Base-by-base conservation (phyloP, 1,284 basidiomycete genomes). In the Taiwanofungus camphoratus region DNA sequence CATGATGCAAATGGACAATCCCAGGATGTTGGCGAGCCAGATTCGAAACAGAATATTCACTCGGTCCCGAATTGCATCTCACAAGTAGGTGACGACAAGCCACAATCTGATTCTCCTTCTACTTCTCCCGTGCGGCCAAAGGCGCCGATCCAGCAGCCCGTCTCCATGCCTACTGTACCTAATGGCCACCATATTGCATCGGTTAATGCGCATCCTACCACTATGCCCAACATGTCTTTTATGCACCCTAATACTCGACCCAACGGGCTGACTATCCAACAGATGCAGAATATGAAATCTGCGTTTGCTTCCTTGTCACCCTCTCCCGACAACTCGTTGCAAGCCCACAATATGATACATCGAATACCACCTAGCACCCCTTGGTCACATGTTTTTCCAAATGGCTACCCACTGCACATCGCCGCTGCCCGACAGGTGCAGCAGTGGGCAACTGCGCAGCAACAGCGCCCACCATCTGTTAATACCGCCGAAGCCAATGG, bases 241-340 rank as follows among this genome's bases (percentile, higher is more conserved):
- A 50, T 65, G 43, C 65, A 58, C 36, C 50, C 60, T 2, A 51
- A 52, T 24, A 52, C 58, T 33, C 65, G 59, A 22, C 55, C 59
- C 2, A 64, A 65, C 48, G 60, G 60, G 26, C 51, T 80, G 33
- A 74, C 63, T 20, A 41, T 62, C 12, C 79, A 81, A 47, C 77
- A 80, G 52, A 64, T 80, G 59, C 73, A 79, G 55, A 69, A 63
- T 39, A 52, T 79, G 33, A 79, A 79, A 59, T 60, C 70, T 4
- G 70, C 68, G 1, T 71, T 77, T 44, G 69, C 67, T 0, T 66
- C 58, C 31, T 54, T 67, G 15, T 56, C 66, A 36, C 42, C 55
- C 8, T 55, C 61, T 19, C 65, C 68, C 34, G 73, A 76, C 38
- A 53, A 68, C 32, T 52, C 55, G 7, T 52, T 71, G 39, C 69